Evolutionary conservation across 257 asterid genomes (phyloP), one percentile per base, ranked within the genome.

Genomic region (Ehretia macrophylla): DNA sequence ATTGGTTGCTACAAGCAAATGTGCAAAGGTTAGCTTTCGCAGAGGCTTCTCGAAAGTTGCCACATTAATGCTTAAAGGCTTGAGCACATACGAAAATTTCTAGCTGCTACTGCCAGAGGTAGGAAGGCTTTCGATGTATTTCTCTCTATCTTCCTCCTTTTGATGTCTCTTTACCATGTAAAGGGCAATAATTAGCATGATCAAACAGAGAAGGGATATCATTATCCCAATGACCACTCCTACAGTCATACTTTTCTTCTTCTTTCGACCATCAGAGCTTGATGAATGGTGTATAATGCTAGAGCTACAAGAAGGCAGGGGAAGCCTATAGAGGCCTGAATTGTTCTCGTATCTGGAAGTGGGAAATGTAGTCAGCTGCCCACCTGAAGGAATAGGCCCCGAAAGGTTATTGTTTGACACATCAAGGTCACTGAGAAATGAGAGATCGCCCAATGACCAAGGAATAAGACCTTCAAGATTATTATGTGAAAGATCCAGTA

Each of bases 11-110:
- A 84, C 97, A 0, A 93, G 85, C 14, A 93, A 68, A 66, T 93
- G 94, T 0, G 88, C 97, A 21, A 93, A 93, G 0, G 97, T 93
- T 17, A 93, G 85, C 77, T 93, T 93, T 64, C 89, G 63, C 60
- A 93, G 50, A 11, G 97, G 99, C 80, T 93, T 89, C 62, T 85
- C 97, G 14, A 93, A 93, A 0, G 96, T 85, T 0, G 96, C 96
- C 14, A 93, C 96, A 14, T 86, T 93, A 54, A 93, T 93, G 85
- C 97, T 88, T 0, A 93, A 67, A 5, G 99, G 96, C 92, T 93
- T 97, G 6, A 80, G 88, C 19, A 86, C 96, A 13, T 78, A 69
- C 0, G 97, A 85, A 8, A 93, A 79, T 23, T 88, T 93, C 97
- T 95, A 92, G 57, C 89, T 86, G 74, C 94, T 86, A 64, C 95